Conservation (phyloP, 805 yeast genomes). For the Suhomyces tanzawaensis region DNA sequence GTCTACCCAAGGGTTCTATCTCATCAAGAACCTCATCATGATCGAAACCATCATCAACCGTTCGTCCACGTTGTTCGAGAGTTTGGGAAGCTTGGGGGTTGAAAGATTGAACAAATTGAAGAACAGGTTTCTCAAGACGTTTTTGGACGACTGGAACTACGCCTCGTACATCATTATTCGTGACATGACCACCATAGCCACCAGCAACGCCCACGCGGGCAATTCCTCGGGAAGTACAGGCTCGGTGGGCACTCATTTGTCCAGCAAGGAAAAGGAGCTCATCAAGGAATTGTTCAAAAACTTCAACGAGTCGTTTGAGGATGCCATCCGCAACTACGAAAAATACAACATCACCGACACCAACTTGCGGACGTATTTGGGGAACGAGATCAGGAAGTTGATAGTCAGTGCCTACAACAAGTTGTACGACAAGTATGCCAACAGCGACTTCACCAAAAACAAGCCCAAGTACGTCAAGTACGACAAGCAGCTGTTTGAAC, state of each 20-base stretch:
- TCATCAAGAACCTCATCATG: slow-evolving; percentile 67
- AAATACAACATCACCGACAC: slow-evolving; percentile 65
- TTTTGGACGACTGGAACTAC: slow-evolving; percentile 76
- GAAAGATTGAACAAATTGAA: slow-evolving; percentile 66
- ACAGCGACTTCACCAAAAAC: slow-evolving; percentile 70
- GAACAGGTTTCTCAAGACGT: slow-evolving; percentile 69
- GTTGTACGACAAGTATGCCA: slow-evolving; percentile 73
- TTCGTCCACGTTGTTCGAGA: slow-evolving; percentile 48
- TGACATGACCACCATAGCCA: slow-evolving; percentile 71
- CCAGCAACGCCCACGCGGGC: slow-evolving; percentile 44
- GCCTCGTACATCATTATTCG: slow-evolving; percentile 69
- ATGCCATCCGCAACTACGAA: slow-evolving; percentile 63
- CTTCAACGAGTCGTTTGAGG: slow-evolving; percentile 83
- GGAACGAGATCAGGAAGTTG: slow-evolving; percentile 68
- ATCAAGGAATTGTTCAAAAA: slow-evolving; percentile 81
- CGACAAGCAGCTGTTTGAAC: slow-evolving; percentile 46
- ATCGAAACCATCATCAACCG: slow-evolving; percentile 72
- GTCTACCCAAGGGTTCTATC: slow-evolving; percentile 62
- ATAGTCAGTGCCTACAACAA: slow-evolving; percentile 82
- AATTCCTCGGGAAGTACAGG: slow-evolving; percentile 13
- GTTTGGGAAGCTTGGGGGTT: slow-evolving; percentile 58
- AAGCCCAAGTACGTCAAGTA: slow-evolving; percentile 68
- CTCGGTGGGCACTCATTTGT: slow-evolving; percentile 16
- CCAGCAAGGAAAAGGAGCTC: slow-evolving; percentile 74
- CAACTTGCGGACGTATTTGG: slow-evolving; percentile 58